A percentile compares a stretch with the other conserved stretches of the same genome.
Conservation (phyloP, 108 stramenopile genomes). For the Chaetoceros muelleri region DNA sequence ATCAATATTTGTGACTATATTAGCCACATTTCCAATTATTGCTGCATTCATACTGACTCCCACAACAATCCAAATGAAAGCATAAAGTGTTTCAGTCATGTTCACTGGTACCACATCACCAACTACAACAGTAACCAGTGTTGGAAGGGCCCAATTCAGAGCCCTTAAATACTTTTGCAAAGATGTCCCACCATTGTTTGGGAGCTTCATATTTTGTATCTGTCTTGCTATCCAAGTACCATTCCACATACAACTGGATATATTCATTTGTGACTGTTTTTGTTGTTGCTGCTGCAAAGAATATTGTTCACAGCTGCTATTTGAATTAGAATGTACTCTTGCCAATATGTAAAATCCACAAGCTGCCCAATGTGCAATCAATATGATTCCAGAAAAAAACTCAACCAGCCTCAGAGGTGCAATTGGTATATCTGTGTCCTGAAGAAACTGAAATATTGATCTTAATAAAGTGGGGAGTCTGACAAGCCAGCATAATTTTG, state of each 20-base stretch:
- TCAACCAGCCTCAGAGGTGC: constrained; percentile 21
- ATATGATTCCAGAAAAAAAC: constrained; percentile 24
- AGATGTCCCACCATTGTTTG: constrained; percentile 19
- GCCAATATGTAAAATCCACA: constrained; percentile 43
- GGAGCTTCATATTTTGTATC: constrained; percentile 23
- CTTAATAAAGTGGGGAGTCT: constrained; percentile 7
- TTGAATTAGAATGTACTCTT: constrained; percentile 8
- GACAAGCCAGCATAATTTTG: constrained; percentile 26
- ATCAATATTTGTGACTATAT: constrained; percentile 40
- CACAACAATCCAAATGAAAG: constrained; percentile 26
- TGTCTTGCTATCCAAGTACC: constrained; percentile 44
- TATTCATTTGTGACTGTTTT: background rate
- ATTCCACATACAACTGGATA: constrained; percentile 17
- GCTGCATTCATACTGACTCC: constrained; percentile 44
- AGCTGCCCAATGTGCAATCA: constrained; percentile 41
- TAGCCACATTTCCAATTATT: constrained; percentile 44
- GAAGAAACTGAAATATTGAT: constrained; percentile 13
- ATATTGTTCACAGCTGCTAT: background rate
- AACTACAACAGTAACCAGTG: constrained; percentile 40
- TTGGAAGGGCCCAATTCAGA: constrained; percentile 53
- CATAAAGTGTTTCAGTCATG: constrained; percentile 36
- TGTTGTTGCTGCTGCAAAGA: background rate
- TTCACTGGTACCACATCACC: constrained; percentile 43
- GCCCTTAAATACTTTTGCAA: constrained; percentile 31
- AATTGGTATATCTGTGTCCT: constrained; percentile 12